phyloP scores from a whole-genome alignment of 2,329 filamentous ascomycete species.

The Apiospora kogelbergensis region DNA sequence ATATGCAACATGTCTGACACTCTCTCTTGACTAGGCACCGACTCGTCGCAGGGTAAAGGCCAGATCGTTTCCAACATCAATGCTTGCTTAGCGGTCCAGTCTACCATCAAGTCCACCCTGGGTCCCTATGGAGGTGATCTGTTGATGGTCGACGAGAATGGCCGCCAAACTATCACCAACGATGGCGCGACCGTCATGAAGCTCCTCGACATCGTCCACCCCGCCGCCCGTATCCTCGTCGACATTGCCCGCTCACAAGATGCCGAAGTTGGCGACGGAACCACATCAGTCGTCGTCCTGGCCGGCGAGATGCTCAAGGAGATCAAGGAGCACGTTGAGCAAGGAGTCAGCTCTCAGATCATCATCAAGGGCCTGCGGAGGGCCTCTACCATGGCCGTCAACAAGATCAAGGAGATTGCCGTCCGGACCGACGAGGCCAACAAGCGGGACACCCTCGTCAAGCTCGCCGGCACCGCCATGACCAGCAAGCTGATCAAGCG shows the following conservation, averaged over 20 bases:
- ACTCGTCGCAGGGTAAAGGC: constrained; percentile 93
- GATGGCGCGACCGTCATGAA: constrained; percentile 99
- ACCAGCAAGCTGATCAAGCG: constrained; percentile 99
- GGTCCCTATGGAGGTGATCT: constrained; percentile 97
- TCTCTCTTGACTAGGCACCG: constrained; percentile 67
- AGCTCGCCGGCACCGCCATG: constrained; percentile 95
- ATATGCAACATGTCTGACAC: constrained; percentile 7
- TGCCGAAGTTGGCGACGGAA: constrained; percentile 97
- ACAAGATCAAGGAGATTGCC: constrained; percentile 98
- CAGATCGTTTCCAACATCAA: constrained; percentile 99
- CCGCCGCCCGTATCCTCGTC: constrained; percentile 93
- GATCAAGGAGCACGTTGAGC: constrained; percentile 92
- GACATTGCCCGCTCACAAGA: constrained; percentile 99
- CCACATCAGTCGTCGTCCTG: constrained; percentile 93
- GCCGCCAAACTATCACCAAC: constrained; percentile 96
- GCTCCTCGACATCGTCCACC: constrained; percentile 98
- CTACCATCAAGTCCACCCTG: constrained; percentile 92
- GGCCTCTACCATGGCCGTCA: constrained; percentile 87
- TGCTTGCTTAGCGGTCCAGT: constrained; percentile 92
- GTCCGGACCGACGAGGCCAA: constrained; percentile 80
- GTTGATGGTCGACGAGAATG: constrained; percentile 93
- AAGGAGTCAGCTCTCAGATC: constrained; percentile 94
- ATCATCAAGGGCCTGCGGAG: constrained; percentile 95
- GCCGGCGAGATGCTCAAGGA: constrained; percentile 98
- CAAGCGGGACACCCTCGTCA: constrained; percentile 82